Evolutionary conservation across 2,329 filamentous ascomycete species (phyloP), one percentile per base, ranked within the genome.

Genomic region (Gaeumannomyces tritici): DNA sequence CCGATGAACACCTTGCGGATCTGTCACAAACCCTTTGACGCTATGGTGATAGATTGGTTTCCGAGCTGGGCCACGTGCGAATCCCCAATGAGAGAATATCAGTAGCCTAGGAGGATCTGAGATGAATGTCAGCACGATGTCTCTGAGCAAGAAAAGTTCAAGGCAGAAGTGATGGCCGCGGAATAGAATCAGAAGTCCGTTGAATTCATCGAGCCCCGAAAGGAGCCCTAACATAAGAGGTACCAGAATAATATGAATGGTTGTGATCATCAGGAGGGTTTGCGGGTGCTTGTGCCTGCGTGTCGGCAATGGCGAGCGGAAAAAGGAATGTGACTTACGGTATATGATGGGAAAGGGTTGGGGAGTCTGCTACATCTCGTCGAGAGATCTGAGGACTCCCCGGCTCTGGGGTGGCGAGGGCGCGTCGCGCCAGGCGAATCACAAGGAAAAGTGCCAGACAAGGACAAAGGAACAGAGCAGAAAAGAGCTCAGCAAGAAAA

Each of bases 191-290:
- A 93, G 89, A 92, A 91, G 89, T 91, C 88, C 88, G 80, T 79
- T 89, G 81, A 84, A 89, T 90, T 91, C 89, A 93, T 90, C 76
- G 87, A 81, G 78, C 73, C 77, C 80, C 72, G 24, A 75, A 79
- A 35, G 79, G 69, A 71, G 72, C 82, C 81, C 86, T 95, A 88
- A 90, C 85, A 91, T 91, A 95, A 96, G 92, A 96, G 92, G 91
- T 96, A 92, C 91, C 91, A 96, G 90, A 96, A 93, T 89, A 80
- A 80, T 77, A 76, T 74, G 70, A 79, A 80, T 80, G 78, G 81
- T 80, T 73, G 75, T 76, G 86, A 83, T 93, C 90, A 93, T 93
- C 90, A 91, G 83, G 69, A 27, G 28, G 28, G 21, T 11, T 35
- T 29, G 56, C 21, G n/a, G 42, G 59, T 24, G 59, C 29, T 35